Evolutionary conservation across 305 asterid genomes (phyloP).

Genomic region (Solanum hybrid): DNA sequence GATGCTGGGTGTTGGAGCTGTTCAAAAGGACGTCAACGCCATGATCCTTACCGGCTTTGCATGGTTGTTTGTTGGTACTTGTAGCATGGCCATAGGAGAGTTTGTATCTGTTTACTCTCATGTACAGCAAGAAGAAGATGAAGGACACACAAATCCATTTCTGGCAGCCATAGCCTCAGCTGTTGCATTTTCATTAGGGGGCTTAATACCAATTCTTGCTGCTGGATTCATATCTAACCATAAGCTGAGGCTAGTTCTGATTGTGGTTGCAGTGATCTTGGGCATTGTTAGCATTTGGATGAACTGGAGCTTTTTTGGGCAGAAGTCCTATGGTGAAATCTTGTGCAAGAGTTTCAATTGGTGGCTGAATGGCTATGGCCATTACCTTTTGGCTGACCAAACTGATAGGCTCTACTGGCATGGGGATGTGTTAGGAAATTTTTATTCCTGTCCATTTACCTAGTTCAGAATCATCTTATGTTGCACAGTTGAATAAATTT

Average conservation of each 20-base stretch:
- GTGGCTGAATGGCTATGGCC: slow-evolving; percentile 65
- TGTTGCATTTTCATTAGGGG: slow-evolving; percentile 42
- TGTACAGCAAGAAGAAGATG: neutral
- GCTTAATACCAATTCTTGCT: slow-evolving; percentile 39
- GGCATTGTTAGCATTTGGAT: slow-evolving; percentile 40
- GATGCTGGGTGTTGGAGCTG: slow-evolving; percentile 39
- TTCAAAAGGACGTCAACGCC: slow-evolving; percentile 18
- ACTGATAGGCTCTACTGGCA: slow-evolving; percentile 11
- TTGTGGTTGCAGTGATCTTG: slow-evolving; percentile 34
- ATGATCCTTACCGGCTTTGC: slow-evolving; percentile 32
- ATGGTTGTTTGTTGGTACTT: slow-evolving; percentile 34
- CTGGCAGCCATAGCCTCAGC: slow-evolving; percentile 56
- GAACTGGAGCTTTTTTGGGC: slow-evolving; percentile 35
- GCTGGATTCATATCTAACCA: slow-evolving; percentile 31
- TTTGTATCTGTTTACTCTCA: slow-evolving; percentile 27
- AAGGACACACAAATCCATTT: slow-evolving; percentile 32
- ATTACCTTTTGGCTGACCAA: slow-evolving; percentile 38
- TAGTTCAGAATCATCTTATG: slow-evolving; percentile 5
- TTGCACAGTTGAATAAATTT: neutral
- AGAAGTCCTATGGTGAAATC: slow-evolving; percentile 25
- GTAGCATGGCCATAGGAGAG: slow-evolving; percentile 40
- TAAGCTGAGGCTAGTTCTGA: slow-evolving; percentile 34
- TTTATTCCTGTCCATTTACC: slow-evolving; percentile 14
- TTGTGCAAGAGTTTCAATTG: slow-evolving; percentile 38
- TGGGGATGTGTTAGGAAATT: slow-evolving; percentile 6